These are phyloP conservation scores for Microstroma glucosiphilum DNA, from an alignment of 1,284 basidiomycete species.

Conservation along the genomic window DNA sequence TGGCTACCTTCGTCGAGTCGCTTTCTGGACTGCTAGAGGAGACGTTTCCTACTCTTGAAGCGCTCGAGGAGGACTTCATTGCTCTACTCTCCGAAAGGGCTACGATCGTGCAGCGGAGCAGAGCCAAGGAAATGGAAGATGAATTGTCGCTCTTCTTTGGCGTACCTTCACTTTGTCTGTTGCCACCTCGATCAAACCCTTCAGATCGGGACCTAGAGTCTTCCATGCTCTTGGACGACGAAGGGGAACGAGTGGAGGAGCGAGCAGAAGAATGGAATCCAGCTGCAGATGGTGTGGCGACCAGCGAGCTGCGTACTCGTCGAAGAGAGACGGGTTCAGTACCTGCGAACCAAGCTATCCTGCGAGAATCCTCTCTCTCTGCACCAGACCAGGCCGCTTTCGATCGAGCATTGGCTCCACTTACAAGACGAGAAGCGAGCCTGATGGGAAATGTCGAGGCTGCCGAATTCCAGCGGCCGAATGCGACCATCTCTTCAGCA, in stretches of 20 bases:
- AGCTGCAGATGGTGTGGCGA: slow-evolving; percentile 13
- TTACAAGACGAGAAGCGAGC: slow-evolving; percentile 8
- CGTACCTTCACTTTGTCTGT: slow-evolving; percentile 3
- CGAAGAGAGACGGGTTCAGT: neutral
- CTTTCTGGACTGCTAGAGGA: slow-evolving; percentile 39
- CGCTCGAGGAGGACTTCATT: slow-evolving; percentile 28
- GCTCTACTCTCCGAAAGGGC: slow-evolving; percentile 21
- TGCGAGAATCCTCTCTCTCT: slow-evolving; percentile 8
- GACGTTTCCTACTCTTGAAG: slow-evolving; percentile 31
- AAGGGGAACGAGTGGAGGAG: slow-evolving; percentile 2
- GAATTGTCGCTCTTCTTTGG: slow-evolving; percentile 22
- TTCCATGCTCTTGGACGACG: neutral
- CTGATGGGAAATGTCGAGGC: slow-evolving; percentile 36
- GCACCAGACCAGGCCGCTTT: slow-evolving; percentile 23
- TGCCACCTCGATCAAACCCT: neutral
- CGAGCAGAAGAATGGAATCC: neutral
- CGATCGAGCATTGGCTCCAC: slow-evolving; percentile 15
- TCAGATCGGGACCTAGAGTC: neutral
- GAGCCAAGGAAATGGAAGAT: slow-evolving; percentile 25
- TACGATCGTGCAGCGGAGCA: slow-evolving; percentile 16
- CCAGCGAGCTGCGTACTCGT: neutral
- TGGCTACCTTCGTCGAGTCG: slow-evolving; percentile 32
- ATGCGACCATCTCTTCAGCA: slow-evolving; percentile 7
- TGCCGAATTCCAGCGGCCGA: slow-evolving; percentile 34
- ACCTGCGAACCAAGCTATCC: neutral